Evolutionary conservation across 225 moss, liverwort and hornwort genomes (phyloP), one percentile per base, ranked within the genome.

Genomic region (Marchantia polymorpha): DNA sequence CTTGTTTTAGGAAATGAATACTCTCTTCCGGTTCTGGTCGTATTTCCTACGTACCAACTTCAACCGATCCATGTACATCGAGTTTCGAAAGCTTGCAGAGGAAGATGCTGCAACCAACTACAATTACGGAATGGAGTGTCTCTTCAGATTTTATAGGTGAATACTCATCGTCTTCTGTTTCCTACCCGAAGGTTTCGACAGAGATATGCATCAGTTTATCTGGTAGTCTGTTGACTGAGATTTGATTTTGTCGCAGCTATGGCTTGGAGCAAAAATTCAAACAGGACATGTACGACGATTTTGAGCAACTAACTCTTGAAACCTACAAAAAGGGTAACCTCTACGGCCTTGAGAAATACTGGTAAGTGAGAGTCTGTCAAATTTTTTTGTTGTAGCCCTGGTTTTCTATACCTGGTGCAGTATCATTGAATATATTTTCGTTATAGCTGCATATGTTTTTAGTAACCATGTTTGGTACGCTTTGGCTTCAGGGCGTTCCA

Each of bases 81-180:
- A 99, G 82, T 99, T 99, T 71, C 90, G 89, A 66, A 92, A 94
- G 87, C 89, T 99, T 29, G 94, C 94, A 2, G 91, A 94, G 76
- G 97, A 99, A 87, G 97, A 99, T 84, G 93, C 94, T 16, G 93
- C 92, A 58, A 87, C 91, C 47, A 93, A 99, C 74, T 93, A 93
- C 81, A 94, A 93, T 69, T 99, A 99, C 20, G 94, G 94, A 77
- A 92, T 99, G 97, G 97, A 99, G 69, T 99, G 97, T 80, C 90
- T 99, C 55, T 99, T 99, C 84, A 90, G 97, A 86, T 99, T 94
- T 85, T 99, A 93, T 89, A 99, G 97, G 97, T 93, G 73, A n/a
- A n/a, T n/a, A 51, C 19, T 49, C 26, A 47, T 49, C 23, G 52
- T 52, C 73, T 0, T n/a, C 10, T 26, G 30, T 66, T 4, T 66